Percentiles rank a stretch among this genome's conserved stretches.
Conservation (phyloP, 78 protist species). For the Polysphondylium violaceum region DNA sequence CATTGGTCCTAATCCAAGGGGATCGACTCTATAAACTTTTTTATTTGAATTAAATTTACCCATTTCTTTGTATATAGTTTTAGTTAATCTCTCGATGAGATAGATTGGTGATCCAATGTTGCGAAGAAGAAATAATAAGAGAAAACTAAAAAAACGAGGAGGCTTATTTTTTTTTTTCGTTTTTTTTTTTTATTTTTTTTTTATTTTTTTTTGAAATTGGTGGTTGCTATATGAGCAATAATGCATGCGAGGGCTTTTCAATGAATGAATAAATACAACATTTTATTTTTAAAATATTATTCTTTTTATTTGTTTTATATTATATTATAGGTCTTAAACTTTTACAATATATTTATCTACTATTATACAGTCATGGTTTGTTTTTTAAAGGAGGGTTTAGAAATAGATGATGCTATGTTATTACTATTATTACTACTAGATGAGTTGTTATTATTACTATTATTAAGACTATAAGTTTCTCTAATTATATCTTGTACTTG, state of each 20-base stretch:
- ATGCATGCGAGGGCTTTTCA: no score
- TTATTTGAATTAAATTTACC: slow-evolving; percentile 64
- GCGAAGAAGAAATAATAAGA: not conserved
- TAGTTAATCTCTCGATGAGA: not conserved
- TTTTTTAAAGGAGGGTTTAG: no score
- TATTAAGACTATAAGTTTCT: not conserved
- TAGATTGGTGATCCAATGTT: not conserved
- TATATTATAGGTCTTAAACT: no score
- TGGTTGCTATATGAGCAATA: no score
- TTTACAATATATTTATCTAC: no score
- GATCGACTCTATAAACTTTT: slow-evolving; percentile 64
- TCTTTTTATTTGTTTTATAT: not conserved
- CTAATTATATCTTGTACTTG: slow-evolving; percentile 11
- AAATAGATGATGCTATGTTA: no score
- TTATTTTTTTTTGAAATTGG: no score
- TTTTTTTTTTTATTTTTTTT: not conserved
- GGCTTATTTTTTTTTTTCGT: not conserved
- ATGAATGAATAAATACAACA: not conserved
- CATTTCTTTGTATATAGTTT: not conserved
- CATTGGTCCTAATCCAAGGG: slow-evolving; percentile 5
- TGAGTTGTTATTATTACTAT: no score
- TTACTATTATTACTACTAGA: no score
- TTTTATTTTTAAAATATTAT: not conserved
- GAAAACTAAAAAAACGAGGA: not conserved
- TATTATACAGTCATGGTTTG: no score